Evolutionary conservation across 208 protist genomes (phyloP).

Genomic region (Acanthamoeba lenticulata): DNA sequence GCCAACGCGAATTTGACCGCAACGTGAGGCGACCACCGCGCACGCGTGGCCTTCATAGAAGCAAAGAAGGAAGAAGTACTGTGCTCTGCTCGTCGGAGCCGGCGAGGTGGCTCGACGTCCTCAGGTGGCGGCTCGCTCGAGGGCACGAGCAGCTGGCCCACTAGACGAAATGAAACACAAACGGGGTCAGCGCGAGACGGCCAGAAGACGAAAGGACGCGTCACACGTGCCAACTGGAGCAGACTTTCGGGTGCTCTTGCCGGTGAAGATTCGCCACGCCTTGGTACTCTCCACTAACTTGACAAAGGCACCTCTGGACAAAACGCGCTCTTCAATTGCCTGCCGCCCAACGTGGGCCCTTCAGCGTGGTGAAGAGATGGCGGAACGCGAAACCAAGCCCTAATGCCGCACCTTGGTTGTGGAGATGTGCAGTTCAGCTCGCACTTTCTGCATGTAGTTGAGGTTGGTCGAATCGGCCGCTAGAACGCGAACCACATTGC

Average conservation of each 20-base stretch:
- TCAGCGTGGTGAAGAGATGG: background rate
- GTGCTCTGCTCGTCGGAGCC: slow-evolving; percentile 18
- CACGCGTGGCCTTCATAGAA: background rate
- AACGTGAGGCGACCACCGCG: background rate
- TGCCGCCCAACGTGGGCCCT: background rate
- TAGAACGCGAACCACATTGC: background rate
- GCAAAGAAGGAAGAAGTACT: background rate
- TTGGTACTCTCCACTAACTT: slow-evolving; percentile 12
- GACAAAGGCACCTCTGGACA: background rate
- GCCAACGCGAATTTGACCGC: background rate
- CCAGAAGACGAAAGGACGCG: background rate
- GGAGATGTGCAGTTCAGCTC: background rate
- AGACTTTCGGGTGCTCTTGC: background rate
- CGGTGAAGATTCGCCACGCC: slow-evolving; percentile 9
- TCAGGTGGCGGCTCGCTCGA: background rate
- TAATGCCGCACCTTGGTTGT: background rate
- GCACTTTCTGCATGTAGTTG: background rate
- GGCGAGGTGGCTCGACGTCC: background rate
- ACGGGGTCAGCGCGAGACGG: background rate
- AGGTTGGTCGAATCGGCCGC: slow-evolving; percentile 8
- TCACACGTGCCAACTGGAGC: background rate
- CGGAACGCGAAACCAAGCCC: background rate
- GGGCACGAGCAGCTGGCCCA: background rate
- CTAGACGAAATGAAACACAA: background rate
- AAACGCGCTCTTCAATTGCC: background rate